Percentiles rank a stretch among this genome's conserved stretches.
Evolutionary conservation across 139 green algal genomes (phyloP).

Genomic region (Mesostigma viride): DNA sequence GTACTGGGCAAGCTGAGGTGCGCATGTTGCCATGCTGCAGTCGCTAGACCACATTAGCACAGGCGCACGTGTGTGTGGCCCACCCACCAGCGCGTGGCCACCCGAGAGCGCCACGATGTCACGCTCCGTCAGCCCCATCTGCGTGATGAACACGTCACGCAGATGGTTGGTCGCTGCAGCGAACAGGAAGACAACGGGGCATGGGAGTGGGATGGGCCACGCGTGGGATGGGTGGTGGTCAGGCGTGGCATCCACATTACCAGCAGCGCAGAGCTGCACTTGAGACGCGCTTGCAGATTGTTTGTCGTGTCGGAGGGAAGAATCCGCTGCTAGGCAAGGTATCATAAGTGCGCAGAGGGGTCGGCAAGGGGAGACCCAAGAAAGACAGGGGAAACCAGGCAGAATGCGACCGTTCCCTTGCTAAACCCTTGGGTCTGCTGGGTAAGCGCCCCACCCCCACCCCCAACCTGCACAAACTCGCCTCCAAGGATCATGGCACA

Average conservation of each 20-base stretch:
- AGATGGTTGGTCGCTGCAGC: slow-evolving; percentile 31
- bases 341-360: not conserved
- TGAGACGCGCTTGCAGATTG: not conserved
- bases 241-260: not conserved
- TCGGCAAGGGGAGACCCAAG: no score
- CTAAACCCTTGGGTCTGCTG: no score
- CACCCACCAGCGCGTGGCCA: slow-evolving; percentile 24
- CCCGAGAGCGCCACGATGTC: slow-evolving; percentile 44
- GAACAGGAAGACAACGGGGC: not conserved
- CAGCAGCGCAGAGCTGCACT: not conserved
- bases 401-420: no score
- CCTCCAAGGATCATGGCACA: no score
- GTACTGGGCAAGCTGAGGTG: no score
- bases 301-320: not conserved
- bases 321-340: not conserved
- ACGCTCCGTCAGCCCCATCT: slow-evolving; percentile 36
- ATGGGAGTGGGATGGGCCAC: not conserved
- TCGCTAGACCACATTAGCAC: no score
- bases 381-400: no score
- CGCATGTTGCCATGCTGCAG: no score
- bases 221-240: not conserved
- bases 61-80: no score
- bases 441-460: no score
- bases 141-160: slow-evolving; percentile 35
- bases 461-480: no score